Percentiles rank a stretch among this genome's conserved stretches.
phyloP scores from a whole-genome alignment of 345 rosid genomes.

The Eucalyptus pauciflora region DNA sequence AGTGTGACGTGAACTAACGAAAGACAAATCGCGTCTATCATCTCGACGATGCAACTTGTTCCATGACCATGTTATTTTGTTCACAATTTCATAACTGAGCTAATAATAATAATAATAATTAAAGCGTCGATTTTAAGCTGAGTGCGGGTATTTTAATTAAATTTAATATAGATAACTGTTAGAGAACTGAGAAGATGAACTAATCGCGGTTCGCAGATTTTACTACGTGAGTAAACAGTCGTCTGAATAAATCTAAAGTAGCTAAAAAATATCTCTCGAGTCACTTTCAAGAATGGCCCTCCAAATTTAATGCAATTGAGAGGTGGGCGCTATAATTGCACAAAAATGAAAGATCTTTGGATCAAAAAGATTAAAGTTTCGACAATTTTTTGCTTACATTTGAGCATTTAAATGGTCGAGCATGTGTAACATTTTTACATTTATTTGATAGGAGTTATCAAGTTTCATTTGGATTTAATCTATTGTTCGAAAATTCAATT shows the following conservation, averaged over 20 bases:
- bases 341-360: not conserved
- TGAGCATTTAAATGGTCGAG: not conserved
- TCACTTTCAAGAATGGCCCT: not conserved
- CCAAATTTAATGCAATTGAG: not conserved
- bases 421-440: not conserved
- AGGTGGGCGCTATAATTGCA: not conserved
- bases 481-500: not conserved
- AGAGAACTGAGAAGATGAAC: not conserved
- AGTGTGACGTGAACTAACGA: not conserved
- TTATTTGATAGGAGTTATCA: not conserved
- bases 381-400: not conserved
- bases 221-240: not conserved
- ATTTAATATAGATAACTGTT: not conserved
- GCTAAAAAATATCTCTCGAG: not conserved
- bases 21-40: not conserved
- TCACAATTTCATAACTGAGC: not conserved
- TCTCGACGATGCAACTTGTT: not conserved
- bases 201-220: rapidly evolving
- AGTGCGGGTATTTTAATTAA: not conserved
- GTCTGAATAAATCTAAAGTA: not conserved
- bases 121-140: not conserved
- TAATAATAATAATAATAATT: no score
- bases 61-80: not conserved
- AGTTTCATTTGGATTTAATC: not conserved
- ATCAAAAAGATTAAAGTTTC: not conserved